Evolutionary conservation across 345 rosid species (phyloP).

Genomic region (Camelina sativa): DNA sequence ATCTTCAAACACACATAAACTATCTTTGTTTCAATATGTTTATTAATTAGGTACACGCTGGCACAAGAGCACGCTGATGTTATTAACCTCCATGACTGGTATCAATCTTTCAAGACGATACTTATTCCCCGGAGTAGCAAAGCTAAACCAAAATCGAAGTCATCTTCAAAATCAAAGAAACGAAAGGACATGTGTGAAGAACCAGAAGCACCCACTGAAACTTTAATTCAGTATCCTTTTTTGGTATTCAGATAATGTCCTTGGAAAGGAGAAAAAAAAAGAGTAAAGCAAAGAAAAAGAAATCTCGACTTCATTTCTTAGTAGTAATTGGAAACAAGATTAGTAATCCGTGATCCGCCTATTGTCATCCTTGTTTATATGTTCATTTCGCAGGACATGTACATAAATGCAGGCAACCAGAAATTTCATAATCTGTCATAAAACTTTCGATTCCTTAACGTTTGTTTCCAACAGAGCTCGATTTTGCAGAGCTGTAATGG

Average conservation of each 20-base stretch:
- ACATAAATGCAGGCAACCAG: conserved; percentile 7
- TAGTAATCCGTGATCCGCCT: conserved; percentile 6
- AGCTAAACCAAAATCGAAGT: conserved; percentile 59
- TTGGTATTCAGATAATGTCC: conserved; percentile 13
- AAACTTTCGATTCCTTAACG: conserved; percentile 48
- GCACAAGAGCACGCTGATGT: conserved; percentile 91
- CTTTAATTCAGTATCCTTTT: conserved; percentile 85
- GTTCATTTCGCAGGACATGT: conserved; percentile 11
- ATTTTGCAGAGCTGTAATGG: conserved; percentile 81
- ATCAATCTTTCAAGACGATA: conserved; percentile 77
- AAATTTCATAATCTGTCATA: neutral
- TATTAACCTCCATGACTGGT: conserved; percentile 93
- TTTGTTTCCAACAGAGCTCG: conserved; percentile 62
- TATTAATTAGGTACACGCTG: conserved; percentile 60
- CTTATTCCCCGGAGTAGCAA: conserved; percentile 47
- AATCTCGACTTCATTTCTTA: neutral
- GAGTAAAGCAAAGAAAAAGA: neutral
- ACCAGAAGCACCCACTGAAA: conserved; percentile 60
- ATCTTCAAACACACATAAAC: neutral
- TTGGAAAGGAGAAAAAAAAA: neutral
- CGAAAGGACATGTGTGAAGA: conserved; percentile 55
- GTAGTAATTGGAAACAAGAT: conserved; percentile 12
- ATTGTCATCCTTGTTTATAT: conserved; percentile 14
- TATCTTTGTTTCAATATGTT: conserved; percentile 26
- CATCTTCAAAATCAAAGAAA: conserved; percentile 66